Evolutionary conservation across 345 rosid species (phyloP).

Genomic region (Zanthoxylum bungeanum): DNA sequence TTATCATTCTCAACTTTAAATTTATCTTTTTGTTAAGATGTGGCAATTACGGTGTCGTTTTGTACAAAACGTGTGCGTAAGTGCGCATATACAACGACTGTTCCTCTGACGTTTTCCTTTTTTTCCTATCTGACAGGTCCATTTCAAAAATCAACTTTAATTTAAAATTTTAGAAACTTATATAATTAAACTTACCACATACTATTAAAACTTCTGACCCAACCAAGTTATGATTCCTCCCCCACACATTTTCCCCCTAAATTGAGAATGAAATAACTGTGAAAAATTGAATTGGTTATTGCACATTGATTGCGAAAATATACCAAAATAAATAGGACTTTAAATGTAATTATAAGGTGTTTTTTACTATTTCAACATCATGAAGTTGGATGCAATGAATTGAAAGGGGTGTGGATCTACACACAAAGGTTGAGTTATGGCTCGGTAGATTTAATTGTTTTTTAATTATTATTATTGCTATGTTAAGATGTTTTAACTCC

Average conservation of each 20-base stretch:
- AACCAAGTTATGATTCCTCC: neutral
- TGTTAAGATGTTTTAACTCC: too few relatives aligned
- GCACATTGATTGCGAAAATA: neutral
- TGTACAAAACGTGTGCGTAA: neutral
- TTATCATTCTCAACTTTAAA: neutral
- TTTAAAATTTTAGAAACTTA: slow-evolving; percentile 25
- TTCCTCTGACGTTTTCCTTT: slow-evolving; percentile 1
- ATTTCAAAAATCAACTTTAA: slow-evolving; percentile 42
- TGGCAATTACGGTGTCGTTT: slow-evolving; percentile 11
- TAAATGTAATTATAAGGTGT: neutral
- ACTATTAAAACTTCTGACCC: neutral
- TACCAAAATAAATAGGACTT: neutral
- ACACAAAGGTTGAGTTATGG: neutral
- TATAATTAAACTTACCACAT: neutral
- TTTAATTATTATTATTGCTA: too few relatives aligned
- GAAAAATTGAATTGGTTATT: neutral
- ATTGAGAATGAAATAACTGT: neutral
- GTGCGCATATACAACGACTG: slow-evolving; percentile 11
- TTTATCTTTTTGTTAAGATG: slow-evolving; percentile 2
- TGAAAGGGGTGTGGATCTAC: neutral
- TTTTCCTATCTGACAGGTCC: slow-evolving; percentile 23
- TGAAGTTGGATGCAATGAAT: neutral
- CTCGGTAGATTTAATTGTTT: neutral
- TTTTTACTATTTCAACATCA: neutral
- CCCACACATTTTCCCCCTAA: neutral